Base-by-base conservation (phyloP, 352 stramenopile genomes). In the Phytophthora sp. region DNA sequence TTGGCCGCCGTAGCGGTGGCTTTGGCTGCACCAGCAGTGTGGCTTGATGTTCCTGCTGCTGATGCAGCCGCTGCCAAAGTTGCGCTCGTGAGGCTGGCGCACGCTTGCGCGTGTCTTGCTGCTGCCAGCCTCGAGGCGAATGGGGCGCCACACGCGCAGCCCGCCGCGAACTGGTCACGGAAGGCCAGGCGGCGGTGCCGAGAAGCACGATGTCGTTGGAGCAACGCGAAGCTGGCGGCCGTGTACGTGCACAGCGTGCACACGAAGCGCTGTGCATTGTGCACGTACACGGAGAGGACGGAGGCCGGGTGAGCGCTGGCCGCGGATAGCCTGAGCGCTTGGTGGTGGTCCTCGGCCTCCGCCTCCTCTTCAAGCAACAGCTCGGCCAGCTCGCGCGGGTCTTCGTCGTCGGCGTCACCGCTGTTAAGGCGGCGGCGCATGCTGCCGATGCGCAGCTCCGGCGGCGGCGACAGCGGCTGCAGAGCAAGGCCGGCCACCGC, bases 151-250 rank as follows among this genome's bases (percentile, higher is more conserved):
- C 63, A 71, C 11, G 49, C 44, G 16, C 63, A 71, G 13, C 54
- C 69, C 13, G 52, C 31, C 53, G 56, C 50, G 36, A 76, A 67
- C 38, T 27, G 13, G 59, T 67, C 52, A n/a, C 57, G 35, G 39
- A 76, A 65, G 52, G 15, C 20, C 1, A 18, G 47, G 33, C 44
- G 36, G n/a, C 51, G 55, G 27, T 67, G 51, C 11, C 33, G 24
- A 15, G 57, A 57, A n/a, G 38, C 31, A 0, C 67, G 33, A 24
- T 71, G 67, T 1, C 35, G 52, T 24, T 21, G 27, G n/a, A 69
- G 62, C 16, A 21, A 46, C 1, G 33, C 33, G 47, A 55, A 54
- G 45, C 50, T 57, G 46, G 31, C 35, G 44, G 61, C 61, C 23
- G 49, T 35, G 49, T 57, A 57, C 49, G 23, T 20, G 26, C 53